These are phyloP conservation scores for Echinosophora koreensis DNA, from an alignment of 306 rosid species.

Conservation along the genomic window DNA sequence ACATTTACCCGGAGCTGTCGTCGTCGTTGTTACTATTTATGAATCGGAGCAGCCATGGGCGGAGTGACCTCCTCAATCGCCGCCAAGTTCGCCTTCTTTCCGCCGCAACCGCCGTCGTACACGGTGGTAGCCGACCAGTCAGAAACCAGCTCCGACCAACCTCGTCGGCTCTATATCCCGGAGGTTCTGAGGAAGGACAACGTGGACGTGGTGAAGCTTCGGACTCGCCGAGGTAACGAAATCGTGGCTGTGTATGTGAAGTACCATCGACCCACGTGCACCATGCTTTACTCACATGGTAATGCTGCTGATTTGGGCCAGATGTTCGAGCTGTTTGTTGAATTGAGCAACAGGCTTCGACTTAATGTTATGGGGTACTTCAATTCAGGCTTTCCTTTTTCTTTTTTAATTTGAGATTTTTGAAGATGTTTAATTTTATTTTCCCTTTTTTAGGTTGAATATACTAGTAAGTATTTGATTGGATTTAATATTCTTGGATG, in stretches of 20 bases:
- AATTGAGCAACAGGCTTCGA: conserved; percentile 86
- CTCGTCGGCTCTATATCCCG: conserved; percentile 60
- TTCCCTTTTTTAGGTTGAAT: background rate
- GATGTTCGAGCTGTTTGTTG: conserved; percentile 90
- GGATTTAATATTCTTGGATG: conserved; percentile 1
- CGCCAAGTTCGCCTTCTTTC: conserved; percentile 95
- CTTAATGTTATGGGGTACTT: conserved; percentile 77
- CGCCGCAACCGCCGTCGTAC: conserved; percentile 92
- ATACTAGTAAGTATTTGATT: background rate
- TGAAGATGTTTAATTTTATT: background rate
- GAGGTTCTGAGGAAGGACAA: conserved; percentile 83
- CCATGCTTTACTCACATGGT: conserved; percentile 93
- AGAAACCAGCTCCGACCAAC: conserved; percentile 7
- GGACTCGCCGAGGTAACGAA: conserved; percentile 81
- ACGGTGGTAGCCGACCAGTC: conserved; percentile 56
- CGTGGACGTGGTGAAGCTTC: conserved; percentile 79
- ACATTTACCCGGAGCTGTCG: background rate
- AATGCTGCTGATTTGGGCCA: conserved; percentile 98
- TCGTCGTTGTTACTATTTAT: conserved; percentile 42
- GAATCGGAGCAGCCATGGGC: conserved; percentile 69
- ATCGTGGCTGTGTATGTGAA: conserved; percentile 84
- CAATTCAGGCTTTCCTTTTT: background rate
- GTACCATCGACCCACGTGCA: conserved; percentile 75
- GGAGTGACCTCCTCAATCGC: conserved; percentile 98
- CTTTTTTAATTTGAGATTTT: background rate